Evolutionary conservation across 331 rosid genomes (phyloP).

Genomic region (Ulmus americana): DNA sequence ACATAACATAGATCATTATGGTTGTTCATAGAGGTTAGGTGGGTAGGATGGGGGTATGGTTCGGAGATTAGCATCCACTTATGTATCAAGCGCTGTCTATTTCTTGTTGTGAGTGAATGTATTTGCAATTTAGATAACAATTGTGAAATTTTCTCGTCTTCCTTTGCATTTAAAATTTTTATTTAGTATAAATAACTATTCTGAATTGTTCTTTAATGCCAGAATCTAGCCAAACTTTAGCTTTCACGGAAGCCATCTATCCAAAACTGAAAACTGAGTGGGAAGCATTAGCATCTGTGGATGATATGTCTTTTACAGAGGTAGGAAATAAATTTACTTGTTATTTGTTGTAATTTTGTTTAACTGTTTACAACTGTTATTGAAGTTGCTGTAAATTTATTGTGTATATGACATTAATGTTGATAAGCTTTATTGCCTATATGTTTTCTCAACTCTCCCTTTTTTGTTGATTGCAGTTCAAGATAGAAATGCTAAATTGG

Average conservation of each 20-base stretch:
- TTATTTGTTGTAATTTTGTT: conserved; percentile 8
- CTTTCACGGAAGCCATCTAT: conserved; percentile 42
- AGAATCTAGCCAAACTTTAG: conserved; percentile 36
- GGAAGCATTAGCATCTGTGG: conserved; percentile 43
- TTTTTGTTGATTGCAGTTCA: conserved; percentile 43
- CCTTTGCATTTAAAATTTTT: neutral
- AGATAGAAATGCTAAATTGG: conserved; percentile 52
- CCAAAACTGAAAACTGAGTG: conserved; percentile 72
- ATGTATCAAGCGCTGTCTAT: neutral
- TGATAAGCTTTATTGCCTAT: conserved; percentile 9
- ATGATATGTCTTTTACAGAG: conserved; percentile 47
- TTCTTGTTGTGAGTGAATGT: neutral
- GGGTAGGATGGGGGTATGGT: neutral
- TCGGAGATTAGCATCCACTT: neutral
- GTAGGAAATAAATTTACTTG: conserved; percentile 27
- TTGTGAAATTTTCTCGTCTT: neutral
- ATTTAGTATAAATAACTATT: conserved; percentile 6
- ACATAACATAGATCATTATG: no score
- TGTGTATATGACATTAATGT: neutral
- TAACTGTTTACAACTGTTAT: neutral
- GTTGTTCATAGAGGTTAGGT: neutral
- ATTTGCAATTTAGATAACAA: neutral
- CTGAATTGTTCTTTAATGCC: conserved; percentile 18
- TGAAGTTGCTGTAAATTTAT: conserved; percentile 5
- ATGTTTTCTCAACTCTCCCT: neutral